Evolutionary conservation across 768 basidiomycete genomes (phyloP).

Genomic region (Naganishia onofrii): DNA sequence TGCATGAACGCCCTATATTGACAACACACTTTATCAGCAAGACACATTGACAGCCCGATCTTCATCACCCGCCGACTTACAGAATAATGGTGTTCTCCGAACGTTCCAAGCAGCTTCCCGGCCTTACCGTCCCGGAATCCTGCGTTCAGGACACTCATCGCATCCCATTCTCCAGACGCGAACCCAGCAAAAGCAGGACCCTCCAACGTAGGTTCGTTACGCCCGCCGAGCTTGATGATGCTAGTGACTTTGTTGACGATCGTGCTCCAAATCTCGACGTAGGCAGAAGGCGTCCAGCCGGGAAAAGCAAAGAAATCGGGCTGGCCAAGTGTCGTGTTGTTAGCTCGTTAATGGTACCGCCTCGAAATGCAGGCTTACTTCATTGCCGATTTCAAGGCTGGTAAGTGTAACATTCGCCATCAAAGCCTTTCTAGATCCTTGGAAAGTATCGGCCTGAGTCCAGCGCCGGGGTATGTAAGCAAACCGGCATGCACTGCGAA

Average conservation of each 20-base stretch:
- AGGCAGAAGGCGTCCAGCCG: conserved; percentile 27
- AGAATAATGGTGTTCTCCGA: conserved; percentile 23
- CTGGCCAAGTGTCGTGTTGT: not conserved
- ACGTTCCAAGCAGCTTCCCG: conserved; percentile 20
- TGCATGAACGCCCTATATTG: conserved; percentile 7
- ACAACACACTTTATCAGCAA: not conserved
- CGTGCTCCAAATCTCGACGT: conserved; percentile 30
- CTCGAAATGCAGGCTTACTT: not conserved
- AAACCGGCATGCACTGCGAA: not conserved
- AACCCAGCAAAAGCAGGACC: conserved; percentile 29
- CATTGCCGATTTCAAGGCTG: conserved; percentile 33
- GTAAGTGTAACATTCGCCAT: conserved; percentile 14
- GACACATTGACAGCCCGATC: not conserved
- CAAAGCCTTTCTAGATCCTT: conserved; percentile 1
- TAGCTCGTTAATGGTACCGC: not conserved
- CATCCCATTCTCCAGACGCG: conserved; percentile 18
- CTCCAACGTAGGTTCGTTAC: conserved; percentile 23
- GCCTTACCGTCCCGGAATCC: conserved; percentile 21
- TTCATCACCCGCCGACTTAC: not conserved
- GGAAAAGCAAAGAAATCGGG: conserved; percentile 25
- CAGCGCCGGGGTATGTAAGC: not conserved
- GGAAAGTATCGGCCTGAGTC: conserved; percentile 17
- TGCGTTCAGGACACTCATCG: conserved; percentile 29
- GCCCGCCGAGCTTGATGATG: conserved; percentile 14
- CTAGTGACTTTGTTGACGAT: conserved; percentile 6